Evolutionary conservation across 257 asterid genomes (phyloP).

Genomic region (Rhazya stricta): DNA sequence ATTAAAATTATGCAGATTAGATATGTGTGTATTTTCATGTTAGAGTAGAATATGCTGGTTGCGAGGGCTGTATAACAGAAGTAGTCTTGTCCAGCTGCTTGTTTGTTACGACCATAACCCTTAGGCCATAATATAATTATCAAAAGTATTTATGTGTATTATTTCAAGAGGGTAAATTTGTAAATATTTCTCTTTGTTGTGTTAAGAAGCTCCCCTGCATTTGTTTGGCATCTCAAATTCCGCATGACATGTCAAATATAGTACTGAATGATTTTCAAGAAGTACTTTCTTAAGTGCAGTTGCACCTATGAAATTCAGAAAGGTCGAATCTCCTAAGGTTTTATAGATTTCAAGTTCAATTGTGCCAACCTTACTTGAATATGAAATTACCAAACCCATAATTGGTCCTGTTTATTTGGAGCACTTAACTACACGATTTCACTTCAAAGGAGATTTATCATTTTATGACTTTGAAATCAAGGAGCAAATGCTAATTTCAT

Average conservation of each 20-base stretch:
- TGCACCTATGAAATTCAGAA: too few species aligned
- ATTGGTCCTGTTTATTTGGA: not conserved
- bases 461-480: not conserved
- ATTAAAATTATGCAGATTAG: not conserved
- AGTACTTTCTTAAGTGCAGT: too few species aligned
- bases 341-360: not conserved
- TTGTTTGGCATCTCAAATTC: not conserved
- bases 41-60: not conserved
- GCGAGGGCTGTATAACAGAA: not conserved
- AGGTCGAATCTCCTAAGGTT: too few species aligned
- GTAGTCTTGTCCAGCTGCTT: not conserved
- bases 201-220: not conserved
- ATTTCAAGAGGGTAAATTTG: not conserved
- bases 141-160: not conserved
- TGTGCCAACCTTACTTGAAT: too few species aligned
- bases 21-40: not conserved
- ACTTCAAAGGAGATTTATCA: not conserved
- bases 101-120: not conserved
- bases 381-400: too few species aligned
- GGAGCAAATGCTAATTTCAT: not conserved
- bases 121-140: not conserved
- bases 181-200: not conserved
- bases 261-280: not conserved
- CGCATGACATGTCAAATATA: not conserved
- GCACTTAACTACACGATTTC: not conserved